phyloP scores from a whole-genome alignment of 1,139 yeast genomes.

The Yamadazyma taylorii region DNA sequence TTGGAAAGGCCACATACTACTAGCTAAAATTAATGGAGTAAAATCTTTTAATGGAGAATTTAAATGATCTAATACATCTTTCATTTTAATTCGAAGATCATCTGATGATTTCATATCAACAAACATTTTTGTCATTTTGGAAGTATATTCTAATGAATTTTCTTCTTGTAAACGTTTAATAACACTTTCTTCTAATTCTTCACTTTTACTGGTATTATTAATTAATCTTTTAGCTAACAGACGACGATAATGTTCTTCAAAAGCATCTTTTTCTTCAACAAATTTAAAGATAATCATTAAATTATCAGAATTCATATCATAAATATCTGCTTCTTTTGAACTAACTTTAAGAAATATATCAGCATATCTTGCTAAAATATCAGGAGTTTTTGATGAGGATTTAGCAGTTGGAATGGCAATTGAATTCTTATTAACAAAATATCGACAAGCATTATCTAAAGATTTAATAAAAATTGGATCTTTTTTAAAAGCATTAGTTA shows the following conservation, averaged over 20 bases:
- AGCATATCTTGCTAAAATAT: conserved; percentile 83
- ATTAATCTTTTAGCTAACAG: conserved; percentile 86
- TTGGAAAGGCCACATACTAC: conserved; percentile 85
- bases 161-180: conserved; percentile 87
- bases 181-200: conserved; percentile 81
- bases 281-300: conserved; percentile 86
- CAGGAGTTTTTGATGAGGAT: conserved; percentile 72
- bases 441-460: conserved; percentile 84
- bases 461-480: conserved; percentile 84
- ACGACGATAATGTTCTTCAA: conserved; percentile 91
- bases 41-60: conserved; percentile 54
- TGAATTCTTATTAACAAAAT: conserved; percentile 78
- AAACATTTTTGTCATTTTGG: conserved; percentile 94
- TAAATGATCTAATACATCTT: conserved; percentile 42
- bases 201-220: conserved; percentile 79
- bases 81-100: conserved; percentile 70
- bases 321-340: conserved; percentile 65
- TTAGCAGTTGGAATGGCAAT: conserved; percentile 63
- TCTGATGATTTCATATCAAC: conserved; percentile 88
- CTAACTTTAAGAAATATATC: conserved; percentile 80
- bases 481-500: conserved; percentile 65
- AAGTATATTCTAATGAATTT: conserved; percentile 89
- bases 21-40: conserved; percentile 78
- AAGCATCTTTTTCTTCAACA: conserved; percentile 91
- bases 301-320: conserved; percentile 78